Evolutionary conservation across 768 basidiomycete species (phyloP), one percentile per base, ranked within the genome.

Genomic region (Mycena metata): DNA sequence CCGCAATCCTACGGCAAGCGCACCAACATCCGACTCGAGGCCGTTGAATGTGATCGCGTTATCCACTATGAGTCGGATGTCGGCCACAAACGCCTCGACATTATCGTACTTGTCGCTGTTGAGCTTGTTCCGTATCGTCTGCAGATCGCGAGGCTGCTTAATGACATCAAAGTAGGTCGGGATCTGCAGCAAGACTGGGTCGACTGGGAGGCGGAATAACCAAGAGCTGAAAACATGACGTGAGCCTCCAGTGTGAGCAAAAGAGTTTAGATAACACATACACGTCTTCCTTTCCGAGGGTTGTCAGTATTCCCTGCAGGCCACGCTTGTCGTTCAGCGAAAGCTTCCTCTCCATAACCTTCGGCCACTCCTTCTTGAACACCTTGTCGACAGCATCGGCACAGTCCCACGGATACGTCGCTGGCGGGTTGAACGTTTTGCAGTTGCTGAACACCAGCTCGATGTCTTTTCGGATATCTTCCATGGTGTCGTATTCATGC

Each of bases 11-110:
- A 80, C 73, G 10, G 93, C 87, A 43, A 91, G 80, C 47, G 81
- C 75, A 17, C 91, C 94, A n/a, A 95, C 92, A 64, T 94, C 91
- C 3, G 93, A 93, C 50, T 91, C 90, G 2, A 82, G 82, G 0
- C 92, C 93, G 72, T 99, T 99, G 85, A 98, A 99, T 60, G 85
- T 88, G 77, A 93, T 87, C 17, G 96, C 95, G 76, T 98, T 99
- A 67, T 88, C 81, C 66, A 95, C 79, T 96, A 99, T 97, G 47
- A 96, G 85, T 49, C 91, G 88, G 60, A 96, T 80, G 76, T 99
- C 97, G 2, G 90, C 91, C 76, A 94, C 92, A 74, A 97, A 90
- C 3, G 89, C 89, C 51, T 93, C 92, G 58, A 89, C 79, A 3
- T 89, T 86, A 36, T 91, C 90, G 77, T 96, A 96, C 78, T 91